These are phyloP conservation scores for Syzygium aqueum DNA, from an alignment of 345 rosid genomes.

Conservation along the genomic window DNA sequence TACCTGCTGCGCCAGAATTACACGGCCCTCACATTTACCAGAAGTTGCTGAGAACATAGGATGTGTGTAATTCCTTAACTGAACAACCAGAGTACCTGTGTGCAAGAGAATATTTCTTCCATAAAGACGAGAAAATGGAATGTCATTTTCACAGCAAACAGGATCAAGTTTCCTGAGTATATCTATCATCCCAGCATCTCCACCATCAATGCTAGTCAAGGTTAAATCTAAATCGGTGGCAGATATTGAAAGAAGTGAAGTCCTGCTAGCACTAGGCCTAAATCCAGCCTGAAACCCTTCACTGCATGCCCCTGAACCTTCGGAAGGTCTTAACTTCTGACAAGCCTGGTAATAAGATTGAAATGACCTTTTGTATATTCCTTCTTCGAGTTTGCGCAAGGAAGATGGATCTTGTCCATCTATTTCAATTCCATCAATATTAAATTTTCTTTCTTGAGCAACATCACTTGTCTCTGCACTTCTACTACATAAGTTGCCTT, in stretches of 20 bases:
- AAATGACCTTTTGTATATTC: constrained; percentile 61
- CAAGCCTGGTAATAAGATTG: constrained; percentile 83
- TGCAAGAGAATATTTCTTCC: constrained; percentile 64
- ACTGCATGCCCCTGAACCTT: constrained; percentile 78
- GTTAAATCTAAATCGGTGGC: constrained; percentile 84
- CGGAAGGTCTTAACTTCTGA: constrained; percentile 54
- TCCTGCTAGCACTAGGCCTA: constrained; percentile 61
- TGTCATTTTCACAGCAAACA: constrained; percentile 47
- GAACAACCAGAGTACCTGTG: constrained; percentile 51
- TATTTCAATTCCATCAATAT: constrained; percentile 54
- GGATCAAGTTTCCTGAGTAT: constrained; percentile 79
- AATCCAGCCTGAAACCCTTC: constrained; percentile 92
- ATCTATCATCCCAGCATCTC: constrained; percentile 84
- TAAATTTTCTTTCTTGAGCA: constrained; percentile 35
- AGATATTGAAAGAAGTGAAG: constrained; percentile 68
- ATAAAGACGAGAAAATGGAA: constrained; percentile 91
- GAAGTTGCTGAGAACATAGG: constrained; percentile 76
- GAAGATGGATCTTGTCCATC: constrained; percentile 51
- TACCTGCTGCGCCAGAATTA: constrained; percentile 97
- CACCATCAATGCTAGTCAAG: constrained; percentile 73
- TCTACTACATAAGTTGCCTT: constrained; percentile 29
- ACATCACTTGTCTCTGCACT: constrained; percentile 45
- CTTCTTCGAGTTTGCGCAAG: constrained; percentile 53
- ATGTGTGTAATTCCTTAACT: constrained; percentile 71
- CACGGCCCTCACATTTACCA: constrained; percentile 81